Conservation (phyloP, 2,329 filamentous ascomycete genomes). For the Ascochyta clinopodiicola region DNA sequence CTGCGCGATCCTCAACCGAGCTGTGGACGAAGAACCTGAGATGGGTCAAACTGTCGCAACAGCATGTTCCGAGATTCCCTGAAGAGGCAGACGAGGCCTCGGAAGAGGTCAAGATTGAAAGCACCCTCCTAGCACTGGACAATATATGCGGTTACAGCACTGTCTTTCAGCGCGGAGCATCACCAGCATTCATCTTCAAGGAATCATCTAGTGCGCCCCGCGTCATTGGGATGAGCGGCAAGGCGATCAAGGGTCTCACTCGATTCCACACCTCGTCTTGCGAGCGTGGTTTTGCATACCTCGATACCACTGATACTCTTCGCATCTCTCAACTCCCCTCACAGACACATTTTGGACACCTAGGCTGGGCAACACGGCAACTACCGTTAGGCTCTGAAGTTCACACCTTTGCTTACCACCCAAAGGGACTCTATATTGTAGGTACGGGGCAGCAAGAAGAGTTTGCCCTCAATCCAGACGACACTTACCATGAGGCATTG, state of each 20-base stretch:
- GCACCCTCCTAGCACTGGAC: constrained; percentile 63
- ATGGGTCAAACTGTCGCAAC: constrained; percentile 78
- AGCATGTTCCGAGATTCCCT: constrained; percentile 66
- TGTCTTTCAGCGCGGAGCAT: constrained; percentile 81
- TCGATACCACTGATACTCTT: constrained; percentile 66
- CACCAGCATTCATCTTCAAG: constrained; percentile 82
- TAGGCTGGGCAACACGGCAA: constrained; percentile 77
- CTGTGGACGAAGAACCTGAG: constrained; percentile 66
- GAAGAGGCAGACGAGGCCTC: constrained; percentile 58
- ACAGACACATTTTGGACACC: constrained; percentile 72
- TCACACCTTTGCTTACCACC: constrained; percentile 77
- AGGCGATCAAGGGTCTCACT: constrained; percentile 73
- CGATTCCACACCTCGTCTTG: constrained; percentile 79
- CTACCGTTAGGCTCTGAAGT: constrained; percentile 74
- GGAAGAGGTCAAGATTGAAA: constrained; percentile 53
- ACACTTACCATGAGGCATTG: constrained; percentile 85
- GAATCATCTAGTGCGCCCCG: constrained; percentile 78
- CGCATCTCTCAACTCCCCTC: constrained; percentile 75
- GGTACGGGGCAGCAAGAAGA: constrained; percentile 71
- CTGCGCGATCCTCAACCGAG: constrained; percentile 45
- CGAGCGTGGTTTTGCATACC: constrained; percentile 82
- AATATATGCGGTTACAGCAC: constrained; percentile 80
- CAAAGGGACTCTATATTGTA: constrained; percentile 76
- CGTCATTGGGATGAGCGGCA: constrained; percentile 74
- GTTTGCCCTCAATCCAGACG: constrained; percentile 79